These are phyloP conservation scores for Trametes elegans DNA, from an alignment of 768 basidiomycete species.

Conservation along the genomic window DNA sequence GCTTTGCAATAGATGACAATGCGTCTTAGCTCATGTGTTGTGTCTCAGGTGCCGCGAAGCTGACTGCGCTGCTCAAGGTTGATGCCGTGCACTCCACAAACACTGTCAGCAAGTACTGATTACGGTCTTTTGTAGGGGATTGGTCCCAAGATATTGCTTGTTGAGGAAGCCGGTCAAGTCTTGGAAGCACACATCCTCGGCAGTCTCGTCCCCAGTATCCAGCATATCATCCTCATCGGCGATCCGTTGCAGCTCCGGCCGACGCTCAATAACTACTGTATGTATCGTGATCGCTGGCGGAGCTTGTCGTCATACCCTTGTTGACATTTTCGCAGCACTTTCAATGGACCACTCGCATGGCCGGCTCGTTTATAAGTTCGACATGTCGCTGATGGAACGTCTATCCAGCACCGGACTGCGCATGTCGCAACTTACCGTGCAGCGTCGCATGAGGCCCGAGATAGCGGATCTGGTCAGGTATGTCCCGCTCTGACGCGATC, in stretches of 20 bases:
- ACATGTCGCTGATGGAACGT: slow-evolving; percentile 73
- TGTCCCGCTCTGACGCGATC: slow-evolving; percentile 3
- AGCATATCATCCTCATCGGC: slow-evolving; percentile 78
- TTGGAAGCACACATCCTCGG: slow-evolving; percentile 74
- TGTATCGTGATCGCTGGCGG: slow-evolving; percentile 27
- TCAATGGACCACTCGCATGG: slow-evolving; percentile 68
- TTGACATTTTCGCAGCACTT: slow-evolving; percentile 53
- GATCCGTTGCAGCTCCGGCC: slow-evolving; percentile 77
- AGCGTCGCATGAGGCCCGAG: slow-evolving; percentile 71
- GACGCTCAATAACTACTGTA: slow-evolving; percentile 61
- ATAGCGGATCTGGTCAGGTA: slow-evolving; percentile 65
- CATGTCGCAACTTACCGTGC: slow-evolving; percentile 72
- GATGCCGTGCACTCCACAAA: slow-evolving; percentile 1
- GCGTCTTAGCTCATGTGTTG: background rate
- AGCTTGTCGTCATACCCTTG: too few species aligned
- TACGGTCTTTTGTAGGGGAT: slow-evolving; percentile 48
- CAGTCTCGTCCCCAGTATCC: slow-evolving; percentile 57
- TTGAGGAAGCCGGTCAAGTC: slow-evolving; percentile 83
- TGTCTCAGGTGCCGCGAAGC: slow-evolving; percentile 64
- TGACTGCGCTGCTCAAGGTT: slow-evolving; percentile 56
- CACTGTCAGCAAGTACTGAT: background rate
- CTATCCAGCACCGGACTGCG: slow-evolving; percentile 52
- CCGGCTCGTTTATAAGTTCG: slow-evolving; percentile 52
- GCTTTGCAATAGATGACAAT: too few species aligned
- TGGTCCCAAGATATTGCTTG: slow-evolving; percentile 57